Evolutionary conservation across 441 rosid species (phyloP).

Genomic region (Pelargonium citronellum): DNA sequence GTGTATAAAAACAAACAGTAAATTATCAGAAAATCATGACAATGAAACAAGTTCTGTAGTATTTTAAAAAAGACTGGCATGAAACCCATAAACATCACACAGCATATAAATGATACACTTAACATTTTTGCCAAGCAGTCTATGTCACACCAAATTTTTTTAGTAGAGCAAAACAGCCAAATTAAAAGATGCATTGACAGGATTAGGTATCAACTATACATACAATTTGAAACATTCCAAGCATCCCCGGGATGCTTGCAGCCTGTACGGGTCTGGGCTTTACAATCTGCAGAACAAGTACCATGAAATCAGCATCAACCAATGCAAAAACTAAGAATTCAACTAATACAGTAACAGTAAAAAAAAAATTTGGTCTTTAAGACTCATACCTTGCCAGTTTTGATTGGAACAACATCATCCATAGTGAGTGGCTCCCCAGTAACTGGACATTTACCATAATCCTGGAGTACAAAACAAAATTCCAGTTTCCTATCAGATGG

Average conservation of each 20-base stretch:
- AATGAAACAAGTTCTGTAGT: not conserved
- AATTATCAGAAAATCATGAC: not conserved
- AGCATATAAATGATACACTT: too few relatives aligned
- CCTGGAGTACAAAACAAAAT: conserved; percentile 27
- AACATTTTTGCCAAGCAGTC: too few relatives aligned
- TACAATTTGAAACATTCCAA: conserved; percentile 90
- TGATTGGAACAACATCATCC: conserved; percentile 71
- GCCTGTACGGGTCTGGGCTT: conserved; percentile 84
- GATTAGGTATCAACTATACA: conserved; percentile 9
- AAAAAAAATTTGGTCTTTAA: not conserved
- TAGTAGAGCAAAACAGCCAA: not conserved
- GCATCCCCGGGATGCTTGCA: conserved; percentile 96
- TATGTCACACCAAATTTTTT: not conserved
- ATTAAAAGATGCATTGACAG: not conserved
- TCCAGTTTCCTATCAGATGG: not conserved
- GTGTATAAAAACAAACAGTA: too few relatives aligned
- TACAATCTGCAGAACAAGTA: conserved; percentile 48
- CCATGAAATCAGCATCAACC: not conserved
- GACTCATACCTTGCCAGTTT: conserved; percentile 63
- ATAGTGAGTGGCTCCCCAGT: conserved; percentile 71
- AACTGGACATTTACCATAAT: conserved; percentile 87
- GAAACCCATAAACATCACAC: too few relatives aligned
- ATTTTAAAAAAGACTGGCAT: not conserved
- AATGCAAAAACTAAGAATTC: too few relatives aligned
- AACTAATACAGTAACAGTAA: not conserved